Conservation (phyloP, 345 rosid genomes). For the Acer saccharum region DNA sequence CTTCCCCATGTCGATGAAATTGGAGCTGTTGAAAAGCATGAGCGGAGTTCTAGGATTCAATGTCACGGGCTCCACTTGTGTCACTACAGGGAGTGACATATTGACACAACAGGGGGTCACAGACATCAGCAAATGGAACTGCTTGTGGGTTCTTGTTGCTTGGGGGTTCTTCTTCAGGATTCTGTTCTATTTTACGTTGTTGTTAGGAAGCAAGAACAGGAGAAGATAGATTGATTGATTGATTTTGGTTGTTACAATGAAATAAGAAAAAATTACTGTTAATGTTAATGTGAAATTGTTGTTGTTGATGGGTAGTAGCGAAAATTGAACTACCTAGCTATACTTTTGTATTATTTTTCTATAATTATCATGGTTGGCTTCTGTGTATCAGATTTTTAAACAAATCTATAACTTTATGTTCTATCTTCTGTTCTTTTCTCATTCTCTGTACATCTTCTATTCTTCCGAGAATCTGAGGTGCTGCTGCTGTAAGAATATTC, state of each 20-base stretch:
- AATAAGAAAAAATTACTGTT: not conserved
- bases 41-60: slow-evolving; percentile 58
- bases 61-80: slow-evolving; percentile 67
- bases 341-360: too few relatives aligned
- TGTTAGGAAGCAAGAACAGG: slow-evolving; percentile 91
- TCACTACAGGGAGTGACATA: slow-evolving; percentile 70
- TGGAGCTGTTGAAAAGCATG: slow-evolving; percentile 57
- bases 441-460: too few relatives aligned
- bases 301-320: too few relatives aligned
- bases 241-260: not conserved
- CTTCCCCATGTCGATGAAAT: slow-evolving; percentile 45
- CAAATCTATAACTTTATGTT: not conserved
- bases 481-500: too few relatives aligned
- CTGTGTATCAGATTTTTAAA: not conserved
- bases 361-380: not conserved
- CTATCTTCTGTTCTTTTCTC: not conserved
- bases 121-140: slow-evolving; percentile 75
- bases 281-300: too few relatives aligned
- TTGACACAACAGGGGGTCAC: slow-evolving; percentile 73
- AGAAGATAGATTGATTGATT: slow-evolving; percentile 44
- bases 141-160: slow-evolving; percentile 84
- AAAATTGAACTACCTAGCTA: too few relatives aligned
- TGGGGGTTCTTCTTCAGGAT: slow-evolving; percentile 94
- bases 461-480: too few relatives aligned
- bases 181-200: slow-evolving; percentile 71